A percentile compares a stretch with the other conserved stretches of the same genome.
Evolutionary conservation across 805 yeast species (phyloP).

Genomic region (Ogataea trehalophila): DNA sequence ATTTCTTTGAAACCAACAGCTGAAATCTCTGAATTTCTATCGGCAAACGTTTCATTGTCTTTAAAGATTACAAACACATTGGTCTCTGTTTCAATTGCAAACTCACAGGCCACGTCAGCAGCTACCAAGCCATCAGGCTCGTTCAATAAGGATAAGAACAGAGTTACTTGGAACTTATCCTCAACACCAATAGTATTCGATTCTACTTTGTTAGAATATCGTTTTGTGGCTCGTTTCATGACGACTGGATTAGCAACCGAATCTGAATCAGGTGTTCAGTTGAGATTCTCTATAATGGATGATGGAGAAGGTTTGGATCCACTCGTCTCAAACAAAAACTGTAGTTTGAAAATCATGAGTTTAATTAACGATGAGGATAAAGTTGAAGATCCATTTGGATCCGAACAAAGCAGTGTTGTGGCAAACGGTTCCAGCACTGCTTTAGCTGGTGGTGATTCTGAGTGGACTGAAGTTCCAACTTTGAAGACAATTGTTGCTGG

Average conservation of each 20-base stretch:
- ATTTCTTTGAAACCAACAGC: slow-evolving; percentile 60
- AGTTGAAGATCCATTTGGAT: slow-evolving; percentile 33
- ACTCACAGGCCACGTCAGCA: slow-evolving; percentile 65
- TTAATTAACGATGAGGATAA: slow-evolving; percentile 15
- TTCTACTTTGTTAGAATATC: slow-evolving; percentile 43
- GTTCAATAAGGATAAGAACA: slow-evolving; percentile 76
- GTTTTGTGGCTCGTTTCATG: slow-evolving; percentile 79
- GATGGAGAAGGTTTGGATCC: neutral
- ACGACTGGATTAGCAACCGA: slow-evolving; percentile 73
- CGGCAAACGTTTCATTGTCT: slow-evolving; percentile 31
- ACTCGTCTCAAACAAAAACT: slow-evolving; percentile 30
- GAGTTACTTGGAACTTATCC: slow-evolving; percentile 79
- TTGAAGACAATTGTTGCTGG: slow-evolving; percentile 46
- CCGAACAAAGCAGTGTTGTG: slow-evolving; percentile 11
- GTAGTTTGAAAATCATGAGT: slow-evolving; percentile 19
- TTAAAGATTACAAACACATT: slow-evolving; percentile 53
- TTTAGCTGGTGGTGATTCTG: slow-evolving; percentile 5
- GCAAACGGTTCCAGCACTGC: slow-evolving; percentile 1
- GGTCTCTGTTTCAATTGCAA: slow-evolving; percentile 57
- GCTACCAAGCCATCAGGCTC: slow-evolving; percentile 90
- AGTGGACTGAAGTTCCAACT: slow-evolving; percentile 38
- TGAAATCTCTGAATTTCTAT: slow-evolving; percentile 32
- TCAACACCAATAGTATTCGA: slow-evolving; percentile 35
- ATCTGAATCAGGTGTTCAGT: slow-evolving; percentile 66
- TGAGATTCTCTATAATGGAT: slow-evolving; percentile 48